A percentile compares a stretch with the other conserved stretches of the same genome.
Conservation (phyloP, 768 basidiomycete genomes). For the Paxillus involutus region DNA sequence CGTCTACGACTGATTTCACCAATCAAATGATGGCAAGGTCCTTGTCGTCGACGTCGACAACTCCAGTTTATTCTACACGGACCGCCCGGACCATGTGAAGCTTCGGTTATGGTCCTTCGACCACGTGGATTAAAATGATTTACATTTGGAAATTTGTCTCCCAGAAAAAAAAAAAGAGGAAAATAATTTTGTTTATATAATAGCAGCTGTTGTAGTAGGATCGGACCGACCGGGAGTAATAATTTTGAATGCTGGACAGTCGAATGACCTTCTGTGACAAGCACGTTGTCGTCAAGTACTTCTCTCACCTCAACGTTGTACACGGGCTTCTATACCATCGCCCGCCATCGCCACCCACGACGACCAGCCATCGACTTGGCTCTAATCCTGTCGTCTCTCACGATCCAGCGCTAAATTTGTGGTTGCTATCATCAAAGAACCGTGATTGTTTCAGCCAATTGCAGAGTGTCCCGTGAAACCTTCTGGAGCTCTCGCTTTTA, state of each 20-base stretch:
- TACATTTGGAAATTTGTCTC: background rate
- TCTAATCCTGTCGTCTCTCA: slow-evolving; percentile 3
- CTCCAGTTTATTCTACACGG: too few relatives aligned
- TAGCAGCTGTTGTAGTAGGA: slow-evolving; percentile 13
- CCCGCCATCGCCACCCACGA: slow-evolving; percentile 8
- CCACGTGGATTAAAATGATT: slow-evolving; percentile 1
- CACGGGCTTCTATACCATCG: slow-evolving; percentile 7
- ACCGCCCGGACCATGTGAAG: too few relatives aligned
- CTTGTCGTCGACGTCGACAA: too few relatives aligned
- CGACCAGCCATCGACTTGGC: slow-evolving; percentile 3
- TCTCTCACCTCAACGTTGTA: slow-evolving; percentile 19
- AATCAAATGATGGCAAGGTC: too few relatives aligned
- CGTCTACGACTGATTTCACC: too few relatives aligned
- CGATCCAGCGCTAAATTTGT: slow-evolving; percentile 20
- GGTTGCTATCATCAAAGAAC: slow-evolving; percentile 26
- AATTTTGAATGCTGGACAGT: slow-evolving; percentile 12
- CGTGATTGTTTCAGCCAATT: slow-evolving; percentile 24
- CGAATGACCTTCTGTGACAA: slow-evolving; percentile 12
- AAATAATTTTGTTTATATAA: background rate
- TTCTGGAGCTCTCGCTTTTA: slow-evolving; percentile 9
- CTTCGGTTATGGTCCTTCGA: background rate
- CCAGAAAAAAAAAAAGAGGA: background rate
- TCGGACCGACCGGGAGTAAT: slow-evolving; percentile 24
- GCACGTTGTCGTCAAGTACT: slow-evolving; percentile 12
- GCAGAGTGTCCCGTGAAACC: slow-evolving; percentile 14